These are phyloP conservation scores for Suillus cothurnatus DNA, from an alignment of 768 basidiomycete genomes.

Conservation along the genomic window DNA sequence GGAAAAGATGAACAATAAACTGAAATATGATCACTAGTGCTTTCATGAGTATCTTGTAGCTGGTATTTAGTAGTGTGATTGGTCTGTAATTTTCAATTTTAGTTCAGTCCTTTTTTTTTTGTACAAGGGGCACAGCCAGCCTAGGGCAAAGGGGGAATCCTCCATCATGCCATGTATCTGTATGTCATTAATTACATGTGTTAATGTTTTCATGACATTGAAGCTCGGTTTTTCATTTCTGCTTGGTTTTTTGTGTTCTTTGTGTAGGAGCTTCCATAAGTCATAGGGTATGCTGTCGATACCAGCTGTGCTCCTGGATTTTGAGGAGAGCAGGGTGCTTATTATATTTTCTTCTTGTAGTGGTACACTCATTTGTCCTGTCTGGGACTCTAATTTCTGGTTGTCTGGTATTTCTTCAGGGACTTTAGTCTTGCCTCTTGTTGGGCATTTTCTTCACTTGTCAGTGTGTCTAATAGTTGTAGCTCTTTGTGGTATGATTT, in stretches of 20 bases:
- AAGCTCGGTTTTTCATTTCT: constrained; percentile 4
- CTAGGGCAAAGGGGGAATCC: neutral
- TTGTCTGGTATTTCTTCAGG: neutral
- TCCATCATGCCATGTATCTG: neutral
- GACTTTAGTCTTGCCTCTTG: too few species aligned
- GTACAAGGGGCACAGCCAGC: constrained; percentile 33
- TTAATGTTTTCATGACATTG: constrained; percentile 8
- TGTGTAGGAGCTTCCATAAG: constrained; percentile 21
- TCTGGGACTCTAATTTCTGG: accelerated
- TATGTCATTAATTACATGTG: constrained; percentile 26
- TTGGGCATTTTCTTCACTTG: too few species aligned
- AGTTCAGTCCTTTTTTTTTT: constrained; percentile 39
- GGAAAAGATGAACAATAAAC: too few species aligned
- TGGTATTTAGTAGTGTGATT: constrained; percentile 37
- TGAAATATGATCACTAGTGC: constrained; percentile 14
- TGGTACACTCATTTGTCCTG: neutral
- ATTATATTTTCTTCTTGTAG: constrained; percentile 7
- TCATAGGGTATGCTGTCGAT: constrained; percentile 33
- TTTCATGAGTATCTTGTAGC: constrained; percentile 37
- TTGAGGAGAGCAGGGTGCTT: constrained; percentile 13
- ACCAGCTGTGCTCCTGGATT: constrained; percentile 23
- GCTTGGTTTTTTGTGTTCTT: too few species aligned
- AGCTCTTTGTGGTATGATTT: neutral
- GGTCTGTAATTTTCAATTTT: constrained; percentile 40
- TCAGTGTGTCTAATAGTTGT: neutral